A percentile compares a stretch with the other conserved stretches of the same genome.
Evolutionary conservation across 495 filamentous ascomycete species (phyloP).

Genomic region (Saxophila tyrrhenica): DNA sequence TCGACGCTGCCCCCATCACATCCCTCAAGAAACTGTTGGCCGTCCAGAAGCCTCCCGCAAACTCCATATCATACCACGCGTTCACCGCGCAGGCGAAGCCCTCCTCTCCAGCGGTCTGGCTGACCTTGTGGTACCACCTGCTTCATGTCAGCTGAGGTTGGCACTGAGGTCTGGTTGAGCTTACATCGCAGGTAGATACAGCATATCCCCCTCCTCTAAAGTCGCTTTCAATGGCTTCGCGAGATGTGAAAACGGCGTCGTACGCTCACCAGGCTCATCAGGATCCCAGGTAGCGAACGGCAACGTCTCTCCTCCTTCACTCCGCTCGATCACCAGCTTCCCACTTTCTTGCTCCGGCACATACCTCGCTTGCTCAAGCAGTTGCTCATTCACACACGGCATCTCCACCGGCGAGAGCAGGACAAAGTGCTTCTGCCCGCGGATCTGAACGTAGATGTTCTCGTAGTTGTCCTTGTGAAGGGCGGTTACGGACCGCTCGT

Average conservation of each 20-base stretch:
- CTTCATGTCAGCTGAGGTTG: background rate
- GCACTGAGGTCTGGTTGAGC: background rate
- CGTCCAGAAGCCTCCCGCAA: conserved; percentile 23
- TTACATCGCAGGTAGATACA: conserved; percentile 60
- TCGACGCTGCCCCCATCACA: background rate
- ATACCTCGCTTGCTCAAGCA: conserved; percentile 43
- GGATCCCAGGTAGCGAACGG: conserved; percentile 66
- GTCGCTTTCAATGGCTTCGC: conserved; percentile 48
- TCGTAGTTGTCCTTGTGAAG: conserved; percentile 73
- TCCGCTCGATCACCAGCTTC: conserved; percentile 25
- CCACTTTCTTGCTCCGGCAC: conserved; percentile 14
- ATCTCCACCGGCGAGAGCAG: conserved; percentile 54
- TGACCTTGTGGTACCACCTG: conserved; percentile 55
- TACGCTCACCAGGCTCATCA: conserved; percentile 37
- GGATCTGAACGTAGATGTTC: conserved; percentile 65
- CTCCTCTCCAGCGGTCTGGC: conserved; percentile 49
- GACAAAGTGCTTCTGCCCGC: conserved; percentile 58
- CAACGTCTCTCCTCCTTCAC: conserved; percentile 32
- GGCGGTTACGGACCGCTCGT: conserved; percentile 49
- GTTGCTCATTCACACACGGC: conserved; percentile 49
- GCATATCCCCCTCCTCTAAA: conserved; percentile 58
- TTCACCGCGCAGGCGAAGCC: conserved; percentile 64
- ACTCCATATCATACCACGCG: conserved; percentile 49
- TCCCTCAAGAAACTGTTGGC: conserved; percentile 13
- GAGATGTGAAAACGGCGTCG: conserved; percentile 44